Percentiles rank a stretch among this genome's conserved stretches.
Conservation (phyloP, 176 grass and related monocot species). For the Phoenix roebelenii region DNA sequence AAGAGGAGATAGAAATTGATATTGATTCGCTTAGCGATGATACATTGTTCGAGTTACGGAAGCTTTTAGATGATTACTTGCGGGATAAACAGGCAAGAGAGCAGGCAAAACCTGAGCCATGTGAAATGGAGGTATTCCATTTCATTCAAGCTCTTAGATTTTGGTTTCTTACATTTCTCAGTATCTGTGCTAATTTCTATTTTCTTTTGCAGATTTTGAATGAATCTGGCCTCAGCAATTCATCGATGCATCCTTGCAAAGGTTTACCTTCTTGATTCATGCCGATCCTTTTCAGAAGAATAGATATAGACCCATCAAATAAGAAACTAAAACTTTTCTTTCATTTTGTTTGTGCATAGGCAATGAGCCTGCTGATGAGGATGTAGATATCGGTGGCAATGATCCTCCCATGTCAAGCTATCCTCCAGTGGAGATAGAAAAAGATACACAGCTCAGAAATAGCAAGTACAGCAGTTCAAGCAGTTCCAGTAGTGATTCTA, state of each 20-base stretch:
- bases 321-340: background rate
- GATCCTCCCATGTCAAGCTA: constrained; percentile 62
- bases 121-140: constrained; percentile 44
- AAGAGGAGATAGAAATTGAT: constrained; percentile 79
- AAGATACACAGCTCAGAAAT: constrained; percentile 49
- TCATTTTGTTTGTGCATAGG: constrained; percentile 25
- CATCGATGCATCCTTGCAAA: constrained; percentile 56
- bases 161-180: background rate
- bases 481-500: constrained; percentile 74
- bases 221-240: constrained; percentile 68
- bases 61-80: constrained; percentile 71
- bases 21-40: constrained; percentile 65
- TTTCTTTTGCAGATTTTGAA: constrained; percentile 46
- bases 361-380: constrained; percentile 67
- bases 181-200: background rate
- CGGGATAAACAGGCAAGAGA: constrained; percentile 23
- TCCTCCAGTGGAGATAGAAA: constrained; percentile 79
- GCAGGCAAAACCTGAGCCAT: constrained; percentile 40
- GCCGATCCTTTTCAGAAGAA: constrained; percentile 1
- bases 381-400: constrained; percentile 82
- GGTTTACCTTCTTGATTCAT: constrained; percentile 31
- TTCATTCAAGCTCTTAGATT: constrained; percentile 7
- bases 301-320: background rate
- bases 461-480: constrained; percentile 81
- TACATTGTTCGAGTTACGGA: constrained; percentile 59